Evolutionary conservation across 73 alveolate species (phyloP).

Genomic region (Durusdinium trenchii): DNA sequence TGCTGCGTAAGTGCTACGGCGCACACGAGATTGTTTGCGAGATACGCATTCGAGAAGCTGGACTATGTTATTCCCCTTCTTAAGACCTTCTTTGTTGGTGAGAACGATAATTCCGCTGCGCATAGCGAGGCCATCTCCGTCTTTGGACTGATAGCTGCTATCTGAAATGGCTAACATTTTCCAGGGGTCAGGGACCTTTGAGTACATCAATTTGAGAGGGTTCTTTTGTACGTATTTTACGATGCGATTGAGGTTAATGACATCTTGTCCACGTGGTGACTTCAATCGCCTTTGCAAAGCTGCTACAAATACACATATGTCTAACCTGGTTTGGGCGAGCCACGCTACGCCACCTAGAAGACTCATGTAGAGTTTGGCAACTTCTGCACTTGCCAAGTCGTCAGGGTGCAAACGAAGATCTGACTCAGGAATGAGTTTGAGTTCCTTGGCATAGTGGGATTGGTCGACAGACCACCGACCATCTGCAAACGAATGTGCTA

Average conservation of each 20-base stretch:
- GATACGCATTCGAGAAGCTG: slow-evolving; percentile 5
- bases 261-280: not conserved
- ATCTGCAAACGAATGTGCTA: not conserved
- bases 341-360: not conserved
- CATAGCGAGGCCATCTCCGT: not conserved
- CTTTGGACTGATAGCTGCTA: not conserved
- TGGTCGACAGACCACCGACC: not conserved
- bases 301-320: not conserved
- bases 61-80: not conserved
- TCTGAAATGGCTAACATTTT: not conserved
- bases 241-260: not conserved
- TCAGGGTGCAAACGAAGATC: not conserved
- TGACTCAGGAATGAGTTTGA: not conserved
- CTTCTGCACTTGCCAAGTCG: not conserved
- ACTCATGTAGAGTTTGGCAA: not conserved
- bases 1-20: slow-evolving; percentile 27
- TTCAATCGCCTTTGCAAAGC: not conserved
- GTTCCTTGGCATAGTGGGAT: not conserved
- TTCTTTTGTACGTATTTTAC: not conserved
- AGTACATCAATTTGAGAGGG: not conserved
- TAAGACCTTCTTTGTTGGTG: not conserved
- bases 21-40: slow-evolving; percentile 45
- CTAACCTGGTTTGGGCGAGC: not conserved
- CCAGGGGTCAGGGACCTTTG: not conserved
- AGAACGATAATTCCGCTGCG: not conserved